A percentile compares a stretch with the other conserved stretches of the same genome.
Conservation (phyloP, 2,329 filamentous ascomycete species). For the Apiospora sp. region DNA sequence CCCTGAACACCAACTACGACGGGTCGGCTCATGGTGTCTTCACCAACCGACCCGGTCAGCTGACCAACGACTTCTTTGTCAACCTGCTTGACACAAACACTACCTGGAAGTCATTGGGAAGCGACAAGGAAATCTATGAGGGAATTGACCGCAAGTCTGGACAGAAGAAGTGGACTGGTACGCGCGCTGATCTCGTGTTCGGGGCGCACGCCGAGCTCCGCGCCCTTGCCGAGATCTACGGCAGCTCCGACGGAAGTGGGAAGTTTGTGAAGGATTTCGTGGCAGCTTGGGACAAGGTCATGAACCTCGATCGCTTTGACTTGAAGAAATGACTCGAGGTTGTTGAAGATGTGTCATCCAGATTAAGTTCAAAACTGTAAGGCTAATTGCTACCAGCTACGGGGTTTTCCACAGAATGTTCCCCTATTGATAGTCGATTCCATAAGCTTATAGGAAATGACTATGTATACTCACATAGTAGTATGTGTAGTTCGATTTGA, state of each 20-base stretch:
- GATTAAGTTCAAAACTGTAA: not conserved
- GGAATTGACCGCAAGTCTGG: conserved; percentile 72
- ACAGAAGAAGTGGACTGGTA: conserved; percentile 72
- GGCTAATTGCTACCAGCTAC: not conserved
- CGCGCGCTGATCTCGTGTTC: conserved; percentile 74
- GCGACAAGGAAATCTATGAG: conserved; percentile 65
- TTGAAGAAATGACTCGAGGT: conserved; percentile 38
- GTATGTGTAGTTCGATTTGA: no score
- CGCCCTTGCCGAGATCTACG: conserved; percentile 75
- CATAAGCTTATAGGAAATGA: no score
- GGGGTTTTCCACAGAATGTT: not conserved
- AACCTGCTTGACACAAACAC: conserved; percentile 75
- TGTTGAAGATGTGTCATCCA: not conserved
- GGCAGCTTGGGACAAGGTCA: conserved; percentile 77
- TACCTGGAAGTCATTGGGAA: conserved; percentile 65
- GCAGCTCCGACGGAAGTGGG: conserved; percentile 61
- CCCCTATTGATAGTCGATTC: no score
- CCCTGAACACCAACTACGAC: conserved; percentile 74
- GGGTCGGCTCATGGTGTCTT: conserved; percentile 72
- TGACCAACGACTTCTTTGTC: conserved; percentile 84
- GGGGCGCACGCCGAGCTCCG: conserved; percentile 77
- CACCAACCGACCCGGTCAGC: conserved; percentile 70
- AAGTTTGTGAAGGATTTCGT: conserved; percentile 79
- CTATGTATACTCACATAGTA: no score
- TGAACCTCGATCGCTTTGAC: conserved; percentile 77